Percentiles rank a stretch among this genome's conserved stretches.
phyloP scores from a whole-genome alignment of 2,329 filamentous ascomycete species.

The Aspergillus sojae region DNA sequence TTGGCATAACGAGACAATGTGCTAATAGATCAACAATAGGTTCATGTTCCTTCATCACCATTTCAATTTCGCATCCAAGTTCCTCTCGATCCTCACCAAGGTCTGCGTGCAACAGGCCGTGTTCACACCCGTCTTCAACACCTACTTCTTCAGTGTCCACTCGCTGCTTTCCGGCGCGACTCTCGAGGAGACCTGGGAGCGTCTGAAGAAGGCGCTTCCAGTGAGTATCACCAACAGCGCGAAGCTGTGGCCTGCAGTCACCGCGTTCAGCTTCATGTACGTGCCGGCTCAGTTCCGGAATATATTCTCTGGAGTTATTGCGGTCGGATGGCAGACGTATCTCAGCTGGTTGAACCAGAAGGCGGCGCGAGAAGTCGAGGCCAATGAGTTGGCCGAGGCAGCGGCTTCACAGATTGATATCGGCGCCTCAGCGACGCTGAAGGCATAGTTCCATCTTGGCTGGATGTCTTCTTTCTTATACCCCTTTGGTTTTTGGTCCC shows the following conservation, averaged over 20 bases:
- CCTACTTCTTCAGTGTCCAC: slow-evolving; percentile 81
- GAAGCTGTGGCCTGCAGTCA: slow-evolving; percentile 87
- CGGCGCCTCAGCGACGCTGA: slow-evolving; percentile 19
- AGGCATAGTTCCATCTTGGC: slow-evolving; percentile 8
- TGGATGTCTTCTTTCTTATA: background rate
- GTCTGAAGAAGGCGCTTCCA: slow-evolving; percentile 75
- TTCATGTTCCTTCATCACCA: slow-evolving; percentile 76
- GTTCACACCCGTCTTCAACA: slow-evolving; percentile 83
- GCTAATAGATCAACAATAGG: slow-evolving; percentile 47
- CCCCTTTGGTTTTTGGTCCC: background rate
- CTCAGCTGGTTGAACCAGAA: slow-evolving; percentile 75
- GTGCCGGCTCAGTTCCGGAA: slow-evolving; percentile 77
- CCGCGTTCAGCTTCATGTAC: slow-evolving; percentile 84
- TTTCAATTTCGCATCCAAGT: slow-evolving; percentile 81
- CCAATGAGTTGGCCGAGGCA: slow-evolving; percentile 28
- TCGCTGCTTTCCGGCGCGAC: slow-evolving; percentile 72
- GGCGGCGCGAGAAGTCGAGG: slow-evolving; percentile 63
- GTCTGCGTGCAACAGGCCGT: slow-evolving; percentile 76
- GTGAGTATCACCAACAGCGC: slow-evolving; percentile 74
- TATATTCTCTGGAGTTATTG: slow-evolving; percentile 76
- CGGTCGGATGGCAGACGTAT: slow-evolving; percentile 92
- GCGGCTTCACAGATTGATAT: slow-evolving; percentile 15
- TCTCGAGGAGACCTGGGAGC: slow-evolving; percentile 65
- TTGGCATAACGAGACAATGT: background rate
- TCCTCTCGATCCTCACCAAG: slow-evolving; percentile 73